Evolutionary conservation across 176 grass and related monocot genomes (phyloP).

Genomic region (Paspalum notatum): DNA sequence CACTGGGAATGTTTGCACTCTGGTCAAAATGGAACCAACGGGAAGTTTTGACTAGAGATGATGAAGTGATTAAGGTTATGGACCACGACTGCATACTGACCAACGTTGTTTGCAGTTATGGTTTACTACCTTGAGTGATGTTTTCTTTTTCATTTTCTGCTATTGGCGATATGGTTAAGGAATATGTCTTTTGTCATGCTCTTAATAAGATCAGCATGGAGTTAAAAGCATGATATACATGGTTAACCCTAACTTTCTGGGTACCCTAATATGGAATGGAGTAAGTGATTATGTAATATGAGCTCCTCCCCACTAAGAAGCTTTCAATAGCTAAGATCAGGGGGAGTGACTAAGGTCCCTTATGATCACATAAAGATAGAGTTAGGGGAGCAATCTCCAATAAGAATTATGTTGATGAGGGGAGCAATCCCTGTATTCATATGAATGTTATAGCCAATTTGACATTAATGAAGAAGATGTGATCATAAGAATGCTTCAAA

Average conservation of each 20-base stretch:
- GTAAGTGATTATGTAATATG: too few species aligned
- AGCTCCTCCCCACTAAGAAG: too few species aligned
- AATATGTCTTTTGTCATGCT: too few species aligned
- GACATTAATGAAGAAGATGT: too few species aligned
- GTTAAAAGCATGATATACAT: background rate
- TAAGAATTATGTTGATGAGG: background rate
- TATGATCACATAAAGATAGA: background rate
- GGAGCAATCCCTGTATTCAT: too few species aligned
- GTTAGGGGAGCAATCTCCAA: background rate
- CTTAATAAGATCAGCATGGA: too few species aligned
- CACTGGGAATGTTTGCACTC: too few species aligned
- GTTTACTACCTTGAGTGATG: too few species aligned
- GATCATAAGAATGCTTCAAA: too few species aligned
- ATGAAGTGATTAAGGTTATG: background rate
- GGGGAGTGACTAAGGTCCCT: background rate
- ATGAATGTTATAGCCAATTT: too few species aligned
- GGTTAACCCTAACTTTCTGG: background rate
- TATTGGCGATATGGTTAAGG: too few species aligned
- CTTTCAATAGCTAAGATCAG: background rate
- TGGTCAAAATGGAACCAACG: background rate
- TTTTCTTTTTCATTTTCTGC: background rate
- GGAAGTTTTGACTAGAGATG: background rate
- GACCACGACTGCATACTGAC: background rate
- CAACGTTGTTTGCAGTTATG: background rate
- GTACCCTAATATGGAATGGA: too few species aligned